Base-by-base conservation (phyloP, 768 basidiomycete genomes). In the Rhodotorula sphaerocarpa region DNA sequence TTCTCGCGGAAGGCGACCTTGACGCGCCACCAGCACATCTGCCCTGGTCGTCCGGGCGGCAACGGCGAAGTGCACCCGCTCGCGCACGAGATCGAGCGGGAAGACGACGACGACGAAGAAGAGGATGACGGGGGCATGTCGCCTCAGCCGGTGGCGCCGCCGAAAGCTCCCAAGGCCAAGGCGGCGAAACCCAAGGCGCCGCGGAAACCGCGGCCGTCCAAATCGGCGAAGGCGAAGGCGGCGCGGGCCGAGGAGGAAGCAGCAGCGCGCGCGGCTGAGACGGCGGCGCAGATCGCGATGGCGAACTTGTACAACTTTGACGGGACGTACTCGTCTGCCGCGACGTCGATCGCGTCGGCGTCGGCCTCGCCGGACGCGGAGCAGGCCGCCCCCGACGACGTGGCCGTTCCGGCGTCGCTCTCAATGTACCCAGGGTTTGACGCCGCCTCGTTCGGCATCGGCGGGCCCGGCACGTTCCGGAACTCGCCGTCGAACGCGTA, bases 1-100 rank as follows among this genome's bases (percentile, higher is more conserved):
- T 90, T 90, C 75, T 89, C 87, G 27, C 82, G 89, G 59, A 81
- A 87, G 61, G 88, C 88, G 57, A 89, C 88, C 28, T 75, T 91
- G 58, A 89, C 86, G 9, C 82, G 85, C 36, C 89, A 90, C 28
- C 58, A 57, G 46, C 41, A 18, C 36, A 63, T 63, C 42, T 67
- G 61, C 39, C 50, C 50, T 0, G 58, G 58, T 1, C 27, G 52
- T 21, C n/a, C 43, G 9, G 51, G 53, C 9, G 46, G 41, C 42
- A 50, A 11, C n/a, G 48, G 18, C 34, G 25, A 21, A 11, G 41
- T 50, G 16, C 33, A n/a, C 33, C 23, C 14, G 18, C 44, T 55
- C 52, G 12, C 36, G n/a, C 20, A n/a, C 31, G 18, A 23, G 42
- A 39, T 39, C 31, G 18, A 20, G 36, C 33, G 34, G 33, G n/a